These are phyloP conservation scores for Cymbidium sinense DNA, from an alignment of 106 monocot genomes.

Conservation along the genomic window DNA sequence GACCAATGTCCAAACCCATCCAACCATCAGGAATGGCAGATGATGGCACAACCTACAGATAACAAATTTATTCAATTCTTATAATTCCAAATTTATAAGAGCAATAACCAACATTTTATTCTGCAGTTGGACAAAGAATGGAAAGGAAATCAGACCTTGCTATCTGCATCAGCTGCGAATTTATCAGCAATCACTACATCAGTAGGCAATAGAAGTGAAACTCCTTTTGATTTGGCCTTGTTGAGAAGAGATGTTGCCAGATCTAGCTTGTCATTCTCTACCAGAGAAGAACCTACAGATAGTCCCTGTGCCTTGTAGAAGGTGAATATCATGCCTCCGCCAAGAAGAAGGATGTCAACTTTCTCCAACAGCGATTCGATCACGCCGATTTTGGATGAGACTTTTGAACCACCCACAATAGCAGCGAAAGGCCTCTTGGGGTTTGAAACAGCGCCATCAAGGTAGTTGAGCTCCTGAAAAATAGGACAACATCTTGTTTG, in stretches of 20 bases:
- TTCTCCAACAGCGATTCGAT: slow-evolving; percentile 54
- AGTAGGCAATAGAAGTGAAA: slow-evolving; percentile 49
- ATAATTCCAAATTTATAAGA: not conserved
- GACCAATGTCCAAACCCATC: slow-evolving; percentile 69
- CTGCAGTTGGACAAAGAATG: not conserved
- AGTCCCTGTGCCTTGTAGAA: slow-evolving; percentile 62
- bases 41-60: slow-evolving; percentile 40
- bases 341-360: slow-evolving; percentile 48
- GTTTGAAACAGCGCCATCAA: slow-evolving; percentile 52
- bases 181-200: slow-evolving; percentile 64
- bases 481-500: not conserved
- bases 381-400: slow-evolving; percentile 67
- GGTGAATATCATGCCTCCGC: slow-evolving; percentile 70
- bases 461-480: slow-evolving; percentile 56
- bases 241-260: slow-evolving; percentile 49
- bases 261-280: slow-evolving; percentile 55
- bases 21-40: slow-evolving; percentile 61
- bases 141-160: slow-evolving; percentile 28
- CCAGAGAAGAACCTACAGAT: slow-evolving; percentile 51
- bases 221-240: slow-evolving; percentile 58
- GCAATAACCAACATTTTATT: too few relatives aligned
- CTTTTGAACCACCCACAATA: slow-evolving; percentile 67
- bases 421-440: slow-evolving; percentile 62
- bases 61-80: not conserved
- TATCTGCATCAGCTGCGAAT: slow-evolving; percentile 60